Evolutionary conservation across 2,329 filamentous ascomycete species (phyloP).

Genomic region (Ascochyta koolunga): DNA sequence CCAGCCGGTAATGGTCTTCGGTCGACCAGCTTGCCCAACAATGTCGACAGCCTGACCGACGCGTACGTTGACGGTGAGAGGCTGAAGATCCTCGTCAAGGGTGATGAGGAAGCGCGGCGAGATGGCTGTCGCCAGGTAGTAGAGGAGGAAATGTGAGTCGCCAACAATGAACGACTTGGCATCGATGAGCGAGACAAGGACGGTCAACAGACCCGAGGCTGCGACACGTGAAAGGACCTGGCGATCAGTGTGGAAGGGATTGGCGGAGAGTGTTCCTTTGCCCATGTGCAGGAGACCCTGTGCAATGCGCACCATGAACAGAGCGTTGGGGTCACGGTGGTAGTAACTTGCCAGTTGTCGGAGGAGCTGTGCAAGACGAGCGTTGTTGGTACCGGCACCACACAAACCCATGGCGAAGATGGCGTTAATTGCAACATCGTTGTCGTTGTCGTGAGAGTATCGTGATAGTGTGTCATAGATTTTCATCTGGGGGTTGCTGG

Average conservation of each 20-base stretch:
- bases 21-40: constrained; percentile 92
- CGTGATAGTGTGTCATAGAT: constrained; percentile 97
- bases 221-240: constrained; percentile 93
- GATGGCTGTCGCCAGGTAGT: constrained; percentile 97
- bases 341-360: constrained; percentile 97
- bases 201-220: constrained; percentile 85
- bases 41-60: constrained; percentile 98
- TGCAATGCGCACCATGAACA: constrained; percentile 99
- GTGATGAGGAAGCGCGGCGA: constrained; percentile 96
- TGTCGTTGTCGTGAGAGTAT: constrained; percentile 98
- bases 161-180: constrained; percentile 82
- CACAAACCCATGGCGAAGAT: constrained; percentile 99
- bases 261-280: constrained; percentile 94
- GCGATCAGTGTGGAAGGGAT: constrained; percentile 98
- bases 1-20: constrained; percentile 99
- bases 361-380: constrained; percentile 89
- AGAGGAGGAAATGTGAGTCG: constrained; percentile 88
- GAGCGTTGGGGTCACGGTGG: constrained; percentile 90
- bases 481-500: constrained; percentile 99
- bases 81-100: constrained; percentile 91
- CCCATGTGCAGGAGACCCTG: constrained; percentile 98
- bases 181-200: constrained; percentile 92
- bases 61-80: constrained; percentile 91
- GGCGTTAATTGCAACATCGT: constrained; percentile 95
- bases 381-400: constrained; percentile 97